These are phyloP conservation scores for Dichotomocladium elegans DNA, from an alignment of 371 early-diverging fungal species.

Conservation along the genomic window DNA sequence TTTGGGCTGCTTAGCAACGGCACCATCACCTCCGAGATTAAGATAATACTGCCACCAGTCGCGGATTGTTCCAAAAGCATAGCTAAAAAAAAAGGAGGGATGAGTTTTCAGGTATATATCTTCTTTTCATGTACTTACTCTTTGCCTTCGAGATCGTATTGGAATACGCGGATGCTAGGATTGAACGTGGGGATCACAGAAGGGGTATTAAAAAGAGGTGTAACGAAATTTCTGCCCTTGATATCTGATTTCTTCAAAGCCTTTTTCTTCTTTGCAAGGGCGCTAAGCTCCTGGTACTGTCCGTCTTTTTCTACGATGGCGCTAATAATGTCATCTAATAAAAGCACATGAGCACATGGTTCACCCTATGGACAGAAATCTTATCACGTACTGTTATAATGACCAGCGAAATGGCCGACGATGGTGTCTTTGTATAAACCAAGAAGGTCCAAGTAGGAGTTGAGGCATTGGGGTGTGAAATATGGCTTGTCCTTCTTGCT, in stretches of 20 bases:
- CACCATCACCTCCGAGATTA: constrained; percentile 31
- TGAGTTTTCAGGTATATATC: not conserved
- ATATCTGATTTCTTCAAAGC: not conserved
- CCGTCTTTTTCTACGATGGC: constrained; percentile 9
- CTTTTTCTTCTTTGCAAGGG: not conserved
- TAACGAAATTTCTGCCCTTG: constrained; percentile 6
- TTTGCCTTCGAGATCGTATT: constrained; percentile 24
- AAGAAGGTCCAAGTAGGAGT: constrained; percentile 28
- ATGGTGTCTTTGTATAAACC: constrained; percentile 39
- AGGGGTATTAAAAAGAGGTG: constrained; percentile 39
- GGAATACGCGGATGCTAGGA: constrained; percentile 49
- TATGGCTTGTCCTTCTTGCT: constrained; percentile 14
- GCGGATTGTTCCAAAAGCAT: constrained; percentile 28
- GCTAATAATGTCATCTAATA: constrained; percentile 21
- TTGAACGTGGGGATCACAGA: constrained; percentile 47
- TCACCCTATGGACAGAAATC: not conserved
- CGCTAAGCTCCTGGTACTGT: not conserved
- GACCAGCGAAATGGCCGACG: constrained; percentile 44
- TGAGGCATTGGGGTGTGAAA: constrained; percentile 27
- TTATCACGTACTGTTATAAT: constrained; percentile 26
- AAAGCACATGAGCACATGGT: not conserved
- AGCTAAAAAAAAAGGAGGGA: constrained; percentile 2
- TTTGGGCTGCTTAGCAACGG: constrained; percentile 8
- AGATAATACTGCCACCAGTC: constrained; percentile 46
- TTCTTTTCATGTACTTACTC: constrained; percentile 1